phyloP scores from a whole-genome alignment of 345 rosid species.

The Nephelium lappaceum region DNA sequence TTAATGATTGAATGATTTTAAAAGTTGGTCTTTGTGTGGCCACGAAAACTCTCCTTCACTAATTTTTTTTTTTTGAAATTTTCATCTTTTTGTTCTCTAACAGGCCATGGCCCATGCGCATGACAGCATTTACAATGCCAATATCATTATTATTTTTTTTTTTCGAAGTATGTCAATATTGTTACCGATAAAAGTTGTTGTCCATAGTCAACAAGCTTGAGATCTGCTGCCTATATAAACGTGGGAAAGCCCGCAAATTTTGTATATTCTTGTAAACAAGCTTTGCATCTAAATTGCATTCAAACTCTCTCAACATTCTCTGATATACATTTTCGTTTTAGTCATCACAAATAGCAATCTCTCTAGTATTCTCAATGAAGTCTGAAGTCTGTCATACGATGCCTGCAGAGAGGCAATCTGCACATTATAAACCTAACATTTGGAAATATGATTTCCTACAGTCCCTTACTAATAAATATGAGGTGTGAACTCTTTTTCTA shows the following conservation, averaged over 20 bases:
- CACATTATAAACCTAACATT: constrained; percentile 51
- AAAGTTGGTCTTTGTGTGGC: too few relatives aligned
- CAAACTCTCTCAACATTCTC: not conserved
- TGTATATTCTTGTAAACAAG: not conserved
- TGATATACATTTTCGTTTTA: not conserved
- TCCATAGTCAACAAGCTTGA: too few relatives aligned
- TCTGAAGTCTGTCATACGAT: not conserved
- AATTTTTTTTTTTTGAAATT: too few relatives aligned
- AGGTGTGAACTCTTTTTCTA: constrained; percentile 28
- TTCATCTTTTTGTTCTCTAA: too few relatives aligned
- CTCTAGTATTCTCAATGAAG: not conserved
- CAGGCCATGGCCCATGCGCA: not conserved
- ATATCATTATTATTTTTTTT: too few relatives aligned
- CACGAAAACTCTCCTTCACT: too few relatives aligned
- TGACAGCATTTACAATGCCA: not conserved
- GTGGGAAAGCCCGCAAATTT: not conserved
- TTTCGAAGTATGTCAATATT: too few relatives aligned
- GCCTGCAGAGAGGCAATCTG: constrained; percentile 36
- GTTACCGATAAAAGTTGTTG: too few relatives aligned
- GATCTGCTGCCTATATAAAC: constrained; percentile 1
- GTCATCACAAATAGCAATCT: not conserved
- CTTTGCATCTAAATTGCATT: not conserved
- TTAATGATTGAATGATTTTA: too few relatives aligned
- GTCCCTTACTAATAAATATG: constrained; percentile 34
- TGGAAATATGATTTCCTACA: constrained; percentile 53